Conservation (phyloP, 768 basidiomycete species). For the Hericium coralloides region DNA sequence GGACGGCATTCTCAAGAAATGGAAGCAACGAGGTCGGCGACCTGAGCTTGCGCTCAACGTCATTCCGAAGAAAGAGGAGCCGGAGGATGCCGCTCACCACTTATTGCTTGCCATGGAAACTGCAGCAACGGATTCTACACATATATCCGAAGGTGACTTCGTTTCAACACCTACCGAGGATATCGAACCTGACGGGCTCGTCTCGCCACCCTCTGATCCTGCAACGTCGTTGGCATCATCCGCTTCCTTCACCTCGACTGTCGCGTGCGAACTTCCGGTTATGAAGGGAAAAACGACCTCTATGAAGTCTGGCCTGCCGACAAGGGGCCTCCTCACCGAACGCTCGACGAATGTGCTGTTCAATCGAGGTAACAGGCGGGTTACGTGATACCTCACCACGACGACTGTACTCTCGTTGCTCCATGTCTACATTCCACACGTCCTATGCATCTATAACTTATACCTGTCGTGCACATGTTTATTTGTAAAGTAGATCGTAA, state of each 20-base stretch:
- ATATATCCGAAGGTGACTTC: background rate
- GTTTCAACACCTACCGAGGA: background rate
- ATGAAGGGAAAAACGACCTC: conserved; percentile 13
- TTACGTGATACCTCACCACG: background rate
- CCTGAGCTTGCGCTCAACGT: background rate
- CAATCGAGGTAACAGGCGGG: conserved; percentile 8
- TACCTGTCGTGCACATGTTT: background rate
- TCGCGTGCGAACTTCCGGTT: conserved; percentile 12
- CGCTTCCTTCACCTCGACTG: conserved; percentile 8
- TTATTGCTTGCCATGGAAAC: too few relatives aligned
- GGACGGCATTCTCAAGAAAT: conserved; percentile 46
- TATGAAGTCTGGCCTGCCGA: conserved; percentile 7
- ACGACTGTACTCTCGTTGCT: too few relatives aligned
- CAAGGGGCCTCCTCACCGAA: conserved; percentile 24
- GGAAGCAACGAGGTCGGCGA: conserved; percentile 21
- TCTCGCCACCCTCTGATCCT: background rate
- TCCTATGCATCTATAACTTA: background rate
- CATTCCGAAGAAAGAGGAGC: background rate
- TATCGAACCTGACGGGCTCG: background rate
- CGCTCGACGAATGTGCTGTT: conserved; percentile 25
- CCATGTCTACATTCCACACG: too few relatives aligned
- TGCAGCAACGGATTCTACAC: too few relatives aligned
- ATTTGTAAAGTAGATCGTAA: too few relatives aligned
- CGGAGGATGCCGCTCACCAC: conserved; percentile 1
- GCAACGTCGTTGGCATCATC: conserved; percentile 4